Percentiles rank a stretch among this genome's conserved stretches.
Conservation (phyloP, 1,284 basidiomycete species). For the Megacollybia platyphylla region DNA sequence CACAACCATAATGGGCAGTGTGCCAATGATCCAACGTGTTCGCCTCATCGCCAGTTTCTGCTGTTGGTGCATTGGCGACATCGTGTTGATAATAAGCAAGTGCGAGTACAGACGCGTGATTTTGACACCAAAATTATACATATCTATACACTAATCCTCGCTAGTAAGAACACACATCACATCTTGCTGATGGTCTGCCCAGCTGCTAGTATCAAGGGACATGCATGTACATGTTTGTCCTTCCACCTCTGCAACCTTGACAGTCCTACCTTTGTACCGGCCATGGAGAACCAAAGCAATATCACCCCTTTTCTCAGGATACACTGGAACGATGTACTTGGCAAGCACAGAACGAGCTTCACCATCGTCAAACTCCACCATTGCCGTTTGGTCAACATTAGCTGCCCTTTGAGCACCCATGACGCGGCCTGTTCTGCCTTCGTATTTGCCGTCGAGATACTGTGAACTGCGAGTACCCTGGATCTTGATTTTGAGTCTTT, state of each 20-base stretch:
- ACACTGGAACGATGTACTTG: slow-evolving; percentile 25
- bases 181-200: background rate
- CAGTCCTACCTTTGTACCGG: background rate
- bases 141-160: background rate
- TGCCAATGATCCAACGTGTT: slow-evolving; percentile 4
- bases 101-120: background rate
- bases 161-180: background rate
- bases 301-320: slow-evolving; percentile 17
- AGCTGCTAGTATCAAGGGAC: background rate
- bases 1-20: slow-evolving; percentile 8
- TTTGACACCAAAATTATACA: background rate
- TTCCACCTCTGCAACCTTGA: background rate
- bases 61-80: background rate
- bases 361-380: slow-evolving; percentile 20
- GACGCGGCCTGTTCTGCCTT: slow-evolving; percentile 31
- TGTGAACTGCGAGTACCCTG: slow-evolving; percentile 23
- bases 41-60: background rate
- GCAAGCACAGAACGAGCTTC: slow-evolving; percentile 20
- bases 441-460: slow-evolving; percentile 45
- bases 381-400: slow-evolving; percentile 25
- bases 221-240: background rate
- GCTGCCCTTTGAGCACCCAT: slow-evolving; percentile 17
- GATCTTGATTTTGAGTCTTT: slow-evolving; percentile 39
- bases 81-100: background rate
- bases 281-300: slow-evolving; percentile 16